Evolutionary conservation across 192 early-diverging fungal species (phyloP), one percentile per base, ranked within the genome.

Genomic region (Dissophora globulifera): DNA sequence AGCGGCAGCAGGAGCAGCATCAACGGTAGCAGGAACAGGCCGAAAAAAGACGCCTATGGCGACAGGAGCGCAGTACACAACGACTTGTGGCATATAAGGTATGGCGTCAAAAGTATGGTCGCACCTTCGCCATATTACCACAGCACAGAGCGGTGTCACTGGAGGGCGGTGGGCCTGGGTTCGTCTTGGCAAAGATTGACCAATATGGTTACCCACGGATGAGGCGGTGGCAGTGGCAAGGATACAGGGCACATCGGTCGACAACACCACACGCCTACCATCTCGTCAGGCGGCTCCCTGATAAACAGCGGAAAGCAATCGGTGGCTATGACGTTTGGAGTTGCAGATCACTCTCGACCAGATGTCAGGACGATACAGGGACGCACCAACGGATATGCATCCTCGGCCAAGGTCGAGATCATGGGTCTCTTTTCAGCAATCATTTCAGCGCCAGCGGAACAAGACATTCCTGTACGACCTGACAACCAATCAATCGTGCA

Each of bases 401-500:
- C 53, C 11, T 51, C 50, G 27, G 27, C 15, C 25, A 30, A 51
- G 15, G 56, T 26, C 1, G 41, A 58, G 6, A 38, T 45, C 38
- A 45, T 58, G 41, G 56, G 10, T 10, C 25, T 58, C 20, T 29
- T 45, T 3, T 6, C 56, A 3, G 56, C 56, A 12, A 40, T 45
- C 45, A 1, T 58, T 5, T 32, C 56, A 5, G 41, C 26, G 7
- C 41, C 56, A 29, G 25, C 25, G 20, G 35, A 27, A 11, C 41
- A 58, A 27, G 26, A 58, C 26, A 42, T 58, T 7, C 12, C 29
- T 8, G 56, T 29, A 8, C 22, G 25, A 26, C 23, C 45, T 4
- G 56, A 58, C n/a, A 58, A 58, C 17, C 10, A 42, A n/a, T 7
- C 41, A 4, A 26, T 58, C 2, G 51, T 55, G 30, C 27, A 55